These are phyloP conservation scores for Carex littledalei DNA, from an alignment of 176 grass and related monocot species.

Conservation along the genomic window DNA sequence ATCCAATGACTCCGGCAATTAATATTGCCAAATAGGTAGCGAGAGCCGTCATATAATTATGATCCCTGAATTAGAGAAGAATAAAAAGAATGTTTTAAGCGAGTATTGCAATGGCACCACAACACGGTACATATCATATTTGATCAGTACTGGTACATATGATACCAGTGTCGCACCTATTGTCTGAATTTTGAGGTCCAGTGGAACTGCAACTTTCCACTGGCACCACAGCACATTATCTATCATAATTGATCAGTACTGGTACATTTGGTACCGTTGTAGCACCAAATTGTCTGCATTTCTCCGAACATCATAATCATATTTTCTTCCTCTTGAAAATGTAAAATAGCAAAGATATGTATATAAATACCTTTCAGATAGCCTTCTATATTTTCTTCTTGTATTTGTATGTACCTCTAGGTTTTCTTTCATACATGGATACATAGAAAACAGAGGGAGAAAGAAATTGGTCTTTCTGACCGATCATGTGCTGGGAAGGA, in stretches of 20 bases:
- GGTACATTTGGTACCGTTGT: neutral
- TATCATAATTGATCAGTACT: neutral
- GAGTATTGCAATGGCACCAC: neutral
- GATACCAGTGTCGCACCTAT: neutral
- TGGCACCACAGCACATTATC: neutral
- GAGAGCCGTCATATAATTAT: neutral
- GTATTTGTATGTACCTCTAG: neutral
- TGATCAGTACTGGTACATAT: neutral
- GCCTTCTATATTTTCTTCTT: neutral
- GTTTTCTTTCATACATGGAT: neutral
- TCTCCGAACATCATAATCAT: neutral
- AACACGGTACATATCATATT: neutral
- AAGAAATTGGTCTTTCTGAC: neutral
- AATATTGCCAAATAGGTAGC: constrained; percentile 1
- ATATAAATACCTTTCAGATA: neutral
- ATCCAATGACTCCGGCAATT: constrained; percentile 13
- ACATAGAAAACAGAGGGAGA: neutral
- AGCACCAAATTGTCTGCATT: neutral
- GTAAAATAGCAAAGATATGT: neutral
- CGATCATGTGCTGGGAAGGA: neutral
- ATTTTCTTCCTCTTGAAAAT: neutral
- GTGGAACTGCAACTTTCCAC: neutral
- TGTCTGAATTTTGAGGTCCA: neutral
- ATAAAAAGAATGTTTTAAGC: neutral
- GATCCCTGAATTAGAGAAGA: neutral